These are phyloP conservation scores for Cymbidium sinense DNA, from an alignment of 106 monocot species.

Conservation along the genomic window DNA sequence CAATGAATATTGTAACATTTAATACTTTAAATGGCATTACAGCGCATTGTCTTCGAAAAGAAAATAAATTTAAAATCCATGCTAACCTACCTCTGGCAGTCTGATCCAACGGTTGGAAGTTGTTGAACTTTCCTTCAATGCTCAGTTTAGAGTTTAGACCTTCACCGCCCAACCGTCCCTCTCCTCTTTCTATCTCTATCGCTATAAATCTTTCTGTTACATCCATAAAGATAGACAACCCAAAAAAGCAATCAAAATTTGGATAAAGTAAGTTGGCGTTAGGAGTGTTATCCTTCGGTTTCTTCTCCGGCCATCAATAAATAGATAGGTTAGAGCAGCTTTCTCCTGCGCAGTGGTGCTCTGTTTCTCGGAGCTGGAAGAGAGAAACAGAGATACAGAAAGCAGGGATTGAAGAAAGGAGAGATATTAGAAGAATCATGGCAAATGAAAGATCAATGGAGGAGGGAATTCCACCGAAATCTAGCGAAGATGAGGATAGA, in stretches of 20 bases:
- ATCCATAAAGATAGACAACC: no score
- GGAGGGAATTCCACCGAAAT: slow-evolving; percentile 13
- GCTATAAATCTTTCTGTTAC: background rate
- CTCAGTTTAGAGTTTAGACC: background rate
- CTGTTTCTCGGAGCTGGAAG: background rate
- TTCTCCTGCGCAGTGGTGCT: background rate
- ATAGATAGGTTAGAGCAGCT: background rate
- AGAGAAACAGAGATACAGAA: slow-evolving; percentile 10
- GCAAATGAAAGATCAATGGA: slow-evolving; percentile 20
- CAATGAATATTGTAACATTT: no score
- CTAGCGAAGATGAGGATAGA: background rate
- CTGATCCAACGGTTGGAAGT: background rate
- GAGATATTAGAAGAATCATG: slow-evolving; percentile 1
- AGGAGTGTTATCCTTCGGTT: no score
- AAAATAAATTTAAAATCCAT: no score
- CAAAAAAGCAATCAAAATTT: background rate
- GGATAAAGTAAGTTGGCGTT: background rate
- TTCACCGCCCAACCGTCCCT: background rate
- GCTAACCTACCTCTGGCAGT: no score
- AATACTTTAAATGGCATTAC: no score
- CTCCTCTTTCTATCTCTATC: background rate
- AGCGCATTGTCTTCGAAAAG: background rate
- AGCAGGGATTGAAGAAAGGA: slow-evolving; percentile 2
- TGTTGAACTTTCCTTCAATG: background rate
- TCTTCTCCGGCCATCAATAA: background rate